These are phyloP conservation scores for Halocafeteria seosinensis DNA, from an alignment of 108 stramenopile species.

Conservation along the genomic window DNA sequence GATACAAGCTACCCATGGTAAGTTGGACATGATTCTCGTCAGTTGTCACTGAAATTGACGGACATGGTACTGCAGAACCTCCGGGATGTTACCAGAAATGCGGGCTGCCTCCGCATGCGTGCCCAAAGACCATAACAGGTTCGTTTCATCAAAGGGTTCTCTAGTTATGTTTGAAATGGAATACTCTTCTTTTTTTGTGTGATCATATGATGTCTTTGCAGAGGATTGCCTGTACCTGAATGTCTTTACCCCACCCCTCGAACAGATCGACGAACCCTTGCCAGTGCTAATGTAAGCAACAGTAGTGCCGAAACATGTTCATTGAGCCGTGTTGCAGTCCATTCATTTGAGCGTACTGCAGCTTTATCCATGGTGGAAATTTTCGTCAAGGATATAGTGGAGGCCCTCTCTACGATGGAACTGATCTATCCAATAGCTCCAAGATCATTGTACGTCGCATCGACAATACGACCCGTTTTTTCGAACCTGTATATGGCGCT, in stretches of 20 bases:
- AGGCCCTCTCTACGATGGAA: constrained; percentile 25
- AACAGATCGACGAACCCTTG: constrained; percentile 7
- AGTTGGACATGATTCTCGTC: background rate
- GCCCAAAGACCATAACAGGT: background rate
- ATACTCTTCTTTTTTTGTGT: background rate
- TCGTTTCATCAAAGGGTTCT: no score
- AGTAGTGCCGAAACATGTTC: constrained; percentile 7
- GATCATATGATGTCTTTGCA: background rate
- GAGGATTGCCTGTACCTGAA: constrained; percentile 40
- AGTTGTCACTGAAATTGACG: background rate
- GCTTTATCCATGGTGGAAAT: background rate
- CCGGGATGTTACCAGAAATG: background rate
- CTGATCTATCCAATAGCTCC: constrained; percentile 4
- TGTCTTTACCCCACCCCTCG: constrained; percentile 23
- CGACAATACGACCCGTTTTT: constrained; percentile 4
- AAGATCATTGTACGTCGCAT: no score
- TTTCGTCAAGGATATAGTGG: constrained; percentile 4
- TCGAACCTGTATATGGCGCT: no score
- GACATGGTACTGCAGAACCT: background rate
- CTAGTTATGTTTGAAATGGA: no score
- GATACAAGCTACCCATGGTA: background rate
- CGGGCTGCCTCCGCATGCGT: background rate
- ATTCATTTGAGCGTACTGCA: background rate
- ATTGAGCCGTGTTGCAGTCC: background rate
- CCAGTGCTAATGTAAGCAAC: constrained; percentile 32